A percentile compares a stretch with the other conserved stretches of the same genome.
These are phyloP conservation scores for Arabidopsis lyrata DNA, from an alignment of 441 rosid genomes.

Conservation along the genomic window DNA sequence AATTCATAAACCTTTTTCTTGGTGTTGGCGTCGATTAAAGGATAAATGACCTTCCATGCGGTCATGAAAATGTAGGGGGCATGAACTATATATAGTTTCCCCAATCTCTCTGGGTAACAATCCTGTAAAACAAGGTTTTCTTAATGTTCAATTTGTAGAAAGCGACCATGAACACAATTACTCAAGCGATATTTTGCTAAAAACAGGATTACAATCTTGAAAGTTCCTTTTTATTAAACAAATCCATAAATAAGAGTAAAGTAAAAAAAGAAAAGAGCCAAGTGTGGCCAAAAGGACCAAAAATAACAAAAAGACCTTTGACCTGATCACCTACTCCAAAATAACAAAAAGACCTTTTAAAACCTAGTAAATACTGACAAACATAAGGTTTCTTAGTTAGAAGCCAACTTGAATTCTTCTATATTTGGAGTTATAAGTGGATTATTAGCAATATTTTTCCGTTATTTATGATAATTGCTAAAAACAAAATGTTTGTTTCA, in stretches of 20 bases:
- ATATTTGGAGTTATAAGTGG: neutral
- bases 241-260: neutral
- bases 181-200: neutral
- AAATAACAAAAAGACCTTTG: neutral
- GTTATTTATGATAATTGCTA: neutral
- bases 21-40: conserved; percentile 81
- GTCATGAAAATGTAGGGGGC: conserved; percentile 85
- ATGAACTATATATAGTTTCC: conserved; percentile 69
- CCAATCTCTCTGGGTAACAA: conserved; percentile 90
- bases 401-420: neutral
- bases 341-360: neutral
- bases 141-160: neutral
- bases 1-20: conserved; percentile 70
- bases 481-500: neutral
- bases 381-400: neutral
- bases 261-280: neutral
- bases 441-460: neutral
- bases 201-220: neutral
- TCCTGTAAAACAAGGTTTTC: conserved; percentile 55
- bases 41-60: conserved; percentile 83
- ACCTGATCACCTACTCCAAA: neutral
- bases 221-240: neutral
- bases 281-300: neutral
- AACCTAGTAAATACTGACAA: neutral
- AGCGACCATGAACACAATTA: neutral